Conservation (phyloP, 164 flowering plant species). For the Berberis vulgaris region DNA sequence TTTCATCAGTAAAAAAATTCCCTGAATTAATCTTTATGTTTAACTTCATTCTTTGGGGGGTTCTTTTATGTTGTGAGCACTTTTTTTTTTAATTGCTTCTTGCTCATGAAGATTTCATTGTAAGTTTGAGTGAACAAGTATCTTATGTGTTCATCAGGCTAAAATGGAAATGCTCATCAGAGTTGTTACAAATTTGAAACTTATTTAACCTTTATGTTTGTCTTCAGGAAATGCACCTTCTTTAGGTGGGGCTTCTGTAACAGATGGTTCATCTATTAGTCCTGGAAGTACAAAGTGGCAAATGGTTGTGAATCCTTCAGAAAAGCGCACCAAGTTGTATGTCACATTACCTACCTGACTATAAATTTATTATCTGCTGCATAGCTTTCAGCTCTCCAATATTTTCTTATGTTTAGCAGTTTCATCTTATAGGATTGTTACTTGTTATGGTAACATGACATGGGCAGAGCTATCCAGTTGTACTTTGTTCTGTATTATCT, state of each 20-base stretch:
- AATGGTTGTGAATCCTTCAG: slow-evolving; percentile 27
- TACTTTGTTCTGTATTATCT: background rate
- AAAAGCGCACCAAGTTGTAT: slow-evolving; percentile 55
- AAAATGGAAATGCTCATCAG: background rate
- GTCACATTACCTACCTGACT: background rate
- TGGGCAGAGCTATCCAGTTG: too few species aligned
- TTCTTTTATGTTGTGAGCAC: too few species aligned
- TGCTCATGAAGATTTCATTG: too few species aligned
- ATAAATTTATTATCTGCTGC: too few species aligned
- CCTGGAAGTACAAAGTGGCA: slow-evolving; percentile 27
- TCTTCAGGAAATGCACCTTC: slow-evolving; percentile 24
- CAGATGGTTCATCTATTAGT: slow-evolving; percentile 33
- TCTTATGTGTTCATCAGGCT: background rate
- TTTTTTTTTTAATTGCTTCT: too few species aligned
- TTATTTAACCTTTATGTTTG: slow-evolving; percentile 7
- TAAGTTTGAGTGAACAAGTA: too few species aligned
- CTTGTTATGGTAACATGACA: background rate
- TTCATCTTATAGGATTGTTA: slow-evolving; percentile 4
- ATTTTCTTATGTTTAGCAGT: background rate
- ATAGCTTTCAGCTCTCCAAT: too few species aligned
- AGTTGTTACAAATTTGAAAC: background rate
- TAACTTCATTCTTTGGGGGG: too few species aligned
- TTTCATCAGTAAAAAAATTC: too few species aligned
- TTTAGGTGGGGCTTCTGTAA: slow-evolving; percentile 21
- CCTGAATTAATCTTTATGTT: too few species aligned